Conservation (phyloP, 106 monocot genomes). For the Allium fistulosum region DNA sequence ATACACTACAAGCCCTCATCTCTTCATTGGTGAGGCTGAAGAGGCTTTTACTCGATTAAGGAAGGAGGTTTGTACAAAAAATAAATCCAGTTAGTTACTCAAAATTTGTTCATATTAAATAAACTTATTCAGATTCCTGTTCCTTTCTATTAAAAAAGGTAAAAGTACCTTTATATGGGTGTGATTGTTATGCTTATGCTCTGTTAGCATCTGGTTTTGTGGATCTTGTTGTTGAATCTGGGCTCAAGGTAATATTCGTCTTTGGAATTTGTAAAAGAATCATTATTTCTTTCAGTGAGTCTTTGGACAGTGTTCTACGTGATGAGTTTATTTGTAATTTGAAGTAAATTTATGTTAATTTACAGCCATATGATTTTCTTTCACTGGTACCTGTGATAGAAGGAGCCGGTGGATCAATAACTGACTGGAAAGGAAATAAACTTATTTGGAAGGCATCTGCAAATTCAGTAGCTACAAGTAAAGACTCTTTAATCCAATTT, state of each 20-base stretch:
- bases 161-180: slow-evolving; percentile 93
- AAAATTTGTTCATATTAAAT: background rate
- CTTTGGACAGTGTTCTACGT: too few species aligned
- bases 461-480: slow-evolving; percentile 47
- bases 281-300: too few species aligned
- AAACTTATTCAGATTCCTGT: background rate
- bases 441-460: slow-evolving; percentile 70
- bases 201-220: slow-evolving; percentile 93
- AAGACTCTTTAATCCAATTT: slow-evolving; percentile 2
- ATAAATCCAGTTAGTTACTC: background rate
- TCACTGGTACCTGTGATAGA: slow-evolving; percentile 90
- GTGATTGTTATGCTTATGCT: slow-evolving; percentile 99
- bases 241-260: slow-evolving; percentile 53
- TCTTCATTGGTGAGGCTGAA: slow-evolving; percentile 76
- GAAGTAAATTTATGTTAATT: background rate
- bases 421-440: slow-evolving; percentile 88
- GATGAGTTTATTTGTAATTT: too few species aligned
- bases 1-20: slow-evolving; percentile 97
- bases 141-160: slow-evolving; percentile 36
- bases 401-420: slow-evolving; percentile 90
- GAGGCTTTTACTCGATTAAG: slow-evolving; percentile 74
- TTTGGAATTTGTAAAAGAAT: too few species aligned
- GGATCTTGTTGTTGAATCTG: slow-evolving; percentile 96
- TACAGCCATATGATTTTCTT: slow-evolving; percentile 94
- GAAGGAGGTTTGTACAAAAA: slow-evolving; percentile 56